Conservation (phyloP, 495 filamentous ascomycete genomes). For the Annulohypoxylon maeteangense region DNA sequence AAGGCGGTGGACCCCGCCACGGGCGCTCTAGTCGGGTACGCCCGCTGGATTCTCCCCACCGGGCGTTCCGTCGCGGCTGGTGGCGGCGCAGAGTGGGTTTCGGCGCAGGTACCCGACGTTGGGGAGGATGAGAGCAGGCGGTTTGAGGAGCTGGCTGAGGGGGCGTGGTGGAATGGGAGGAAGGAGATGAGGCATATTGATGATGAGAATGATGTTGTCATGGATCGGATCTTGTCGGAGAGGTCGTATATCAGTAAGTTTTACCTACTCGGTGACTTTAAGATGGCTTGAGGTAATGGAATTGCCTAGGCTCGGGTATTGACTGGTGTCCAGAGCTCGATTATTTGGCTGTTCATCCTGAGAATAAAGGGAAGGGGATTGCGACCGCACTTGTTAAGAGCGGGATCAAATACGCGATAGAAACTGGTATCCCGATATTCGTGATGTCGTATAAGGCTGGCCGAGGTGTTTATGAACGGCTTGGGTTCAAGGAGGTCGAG, state of each 20-base stretch:
- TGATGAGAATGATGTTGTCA: slow-evolving; percentile 35
- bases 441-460: slow-evolving; percentile 43
- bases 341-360: slow-evolving; percentile 51
- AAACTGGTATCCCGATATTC: slow-evolving; percentile 46
- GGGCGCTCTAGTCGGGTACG: slow-evolving; percentile 46
- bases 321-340: slow-evolving; percentile 38
- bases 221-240: slow-evolving; percentile 28
- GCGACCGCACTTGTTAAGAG: slow-evolving; percentile 42
- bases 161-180: slow-evolving; percentile 28
- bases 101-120: slow-evolving; percentile 21
- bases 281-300: background rate
- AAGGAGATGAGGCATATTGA: slow-evolving; percentile 26
- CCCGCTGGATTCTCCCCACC: slow-evolving; percentile 44
- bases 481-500: slow-evolving; percentile 44
- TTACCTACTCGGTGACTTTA: background rate
- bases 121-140: background rate
- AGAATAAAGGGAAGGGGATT: slow-evolving; percentile 47
- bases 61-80: background rate
- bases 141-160: slow-evolving; percentile 2
- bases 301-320: background rate
- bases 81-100: background rate
- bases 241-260: slow-evolving; percentile 39
- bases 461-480: slow-evolving; percentile 42
- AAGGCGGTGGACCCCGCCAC: slow-evolving; percentile 47
- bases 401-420: slow-evolving; percentile 46